Evolutionary conservation across 768 basidiomycete species (phyloP).

Genomic region (Hirschioporus abietinus): DNA sequence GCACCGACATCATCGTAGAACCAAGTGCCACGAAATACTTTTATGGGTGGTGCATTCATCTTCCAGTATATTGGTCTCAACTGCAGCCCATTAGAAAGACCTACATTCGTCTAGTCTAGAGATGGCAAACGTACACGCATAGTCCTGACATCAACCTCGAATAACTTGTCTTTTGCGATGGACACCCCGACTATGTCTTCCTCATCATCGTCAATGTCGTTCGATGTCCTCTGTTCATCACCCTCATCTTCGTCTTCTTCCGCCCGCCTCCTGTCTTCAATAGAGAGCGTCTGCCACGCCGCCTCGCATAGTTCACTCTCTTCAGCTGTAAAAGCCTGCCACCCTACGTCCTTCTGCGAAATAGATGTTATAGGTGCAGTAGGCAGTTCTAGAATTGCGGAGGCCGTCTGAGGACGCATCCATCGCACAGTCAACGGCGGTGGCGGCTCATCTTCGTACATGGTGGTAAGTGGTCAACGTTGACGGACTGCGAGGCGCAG

Average conservation of each 20-base stretch:
- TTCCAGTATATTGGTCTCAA: conserved; percentile 36
- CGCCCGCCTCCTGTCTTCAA: conserved; percentile 6
- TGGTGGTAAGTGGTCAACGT: background rate
- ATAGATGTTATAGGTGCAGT: conserved; percentile 14
- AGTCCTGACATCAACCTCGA: conserved; percentile 22
- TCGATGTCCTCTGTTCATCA: conserved; percentile 6
- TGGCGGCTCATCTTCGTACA: background rate
- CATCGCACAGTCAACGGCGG: conserved; percentile 10
- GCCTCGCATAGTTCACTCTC: conserved; percentile 22
- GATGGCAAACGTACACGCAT: conserved; percentile 17
- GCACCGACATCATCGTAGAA: conserved; percentile 28
- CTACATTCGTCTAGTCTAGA: background rate
- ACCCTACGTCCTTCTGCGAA: conserved; percentile 10
- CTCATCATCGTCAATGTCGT: conserved; percentile 13
- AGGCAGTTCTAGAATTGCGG: conserved; percentile 15
- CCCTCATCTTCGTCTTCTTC: conserved; percentile 1
- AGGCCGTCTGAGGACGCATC: conserved; percentile 12
- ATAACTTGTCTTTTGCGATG: conserved; percentile 20
- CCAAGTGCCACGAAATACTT: conserved; percentile 33
- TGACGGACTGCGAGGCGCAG: background rate
- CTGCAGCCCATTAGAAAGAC: conserved; percentile 5
- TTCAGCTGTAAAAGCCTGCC: conserved; percentile 19
- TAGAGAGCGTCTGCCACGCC: conserved; percentile 18
- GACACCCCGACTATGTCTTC: conserved; percentile 19
- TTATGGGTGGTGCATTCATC: conserved; percentile 29